Evolutionary conservation across 2,329 filamentous ascomycete species (phyloP).

Genomic region (Talaromyces sp.): DNA sequence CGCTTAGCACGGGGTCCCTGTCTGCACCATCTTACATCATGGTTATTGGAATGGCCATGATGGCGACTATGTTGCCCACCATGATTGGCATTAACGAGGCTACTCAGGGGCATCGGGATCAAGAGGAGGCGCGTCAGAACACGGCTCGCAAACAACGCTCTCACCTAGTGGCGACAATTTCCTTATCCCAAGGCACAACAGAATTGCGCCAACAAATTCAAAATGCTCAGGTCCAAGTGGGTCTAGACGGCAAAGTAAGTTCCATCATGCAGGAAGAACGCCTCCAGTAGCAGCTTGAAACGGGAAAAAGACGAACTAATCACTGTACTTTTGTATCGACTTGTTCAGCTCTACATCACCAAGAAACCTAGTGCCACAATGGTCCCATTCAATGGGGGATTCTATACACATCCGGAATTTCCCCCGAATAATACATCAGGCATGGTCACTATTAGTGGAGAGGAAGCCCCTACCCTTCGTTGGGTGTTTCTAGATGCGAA

Average conservation of each 20-base stretch:
- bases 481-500: slow-evolving; percentile 28
- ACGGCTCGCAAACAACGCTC: slow-evolving; percentile 23
- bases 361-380: slow-evolving; percentile 20
- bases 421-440: slow-evolving; percentile 27
- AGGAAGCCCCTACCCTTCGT: slow-evolving; percentile 25
- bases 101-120: slow-evolving; percentile 21
- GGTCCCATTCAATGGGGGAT: slow-evolving; percentile 27
- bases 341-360: slow-evolving; percentile 25
- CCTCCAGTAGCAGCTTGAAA: not conserved
- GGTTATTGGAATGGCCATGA: slow-evolving; percentile 29
- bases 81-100: slow-evolving; percentile 31
- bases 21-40: slow-evolving; percentile 12
- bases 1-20: not conserved
- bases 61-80: slow-evolving; percentile 29
- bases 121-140: slow-evolving; percentile 21
- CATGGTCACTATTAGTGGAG: slow-evolving; percentile 27
- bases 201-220: slow-evolving; percentile 23
- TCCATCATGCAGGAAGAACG: slow-evolving; percentile 7
- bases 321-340: not conserved
- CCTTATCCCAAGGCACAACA: slow-evolving; percentile 21
- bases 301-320: not conserved
- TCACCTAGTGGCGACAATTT: slow-evolving; percentile 25
- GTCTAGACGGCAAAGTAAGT: slow-evolving; percentile 24
- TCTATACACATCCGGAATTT: slow-evolving; percentile 28
- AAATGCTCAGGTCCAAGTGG: slow-evolving; percentile 27